Conservation (phyloP, 257 asterid genomes). For the Solanum neorickii region DNA sequence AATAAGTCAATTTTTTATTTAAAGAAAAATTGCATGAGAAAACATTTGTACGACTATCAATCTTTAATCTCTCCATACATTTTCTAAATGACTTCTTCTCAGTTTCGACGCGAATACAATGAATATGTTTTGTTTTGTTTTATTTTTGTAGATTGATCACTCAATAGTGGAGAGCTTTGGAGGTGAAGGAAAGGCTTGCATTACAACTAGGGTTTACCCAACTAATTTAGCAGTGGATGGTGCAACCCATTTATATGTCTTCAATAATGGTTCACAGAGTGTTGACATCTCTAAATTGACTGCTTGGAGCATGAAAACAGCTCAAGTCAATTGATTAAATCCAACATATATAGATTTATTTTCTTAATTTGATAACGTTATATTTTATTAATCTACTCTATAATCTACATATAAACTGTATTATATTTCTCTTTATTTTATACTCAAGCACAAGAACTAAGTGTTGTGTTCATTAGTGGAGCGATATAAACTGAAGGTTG, state of each 20-base stretch:
- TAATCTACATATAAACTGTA: background rate
- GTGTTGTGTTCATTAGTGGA: background rate
- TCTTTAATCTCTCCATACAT: background rate
- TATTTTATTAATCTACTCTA: background rate
- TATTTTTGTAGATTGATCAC: slow-evolving; percentile 11
- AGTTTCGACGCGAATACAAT: background rate
- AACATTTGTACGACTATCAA: background rate
- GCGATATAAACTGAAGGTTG: background rate
- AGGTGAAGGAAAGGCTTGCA: slow-evolving; percentile 18
- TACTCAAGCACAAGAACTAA: background rate
- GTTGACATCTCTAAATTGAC: slow-evolving; percentile 5
- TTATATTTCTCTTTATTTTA: background rate
- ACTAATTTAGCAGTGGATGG: slow-evolving; percentile 6
- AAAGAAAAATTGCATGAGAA: background rate
- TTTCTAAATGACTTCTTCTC: background rate
- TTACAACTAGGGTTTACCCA: slow-evolving; percentile 22
- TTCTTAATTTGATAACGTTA: background rate
- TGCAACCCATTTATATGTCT: slow-evolving; percentile 7
- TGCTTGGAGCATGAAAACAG: slow-evolving; percentile 23
- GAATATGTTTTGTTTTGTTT: background rate
- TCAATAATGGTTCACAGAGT: slow-evolving; percentile 6
- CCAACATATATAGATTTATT: background rate
- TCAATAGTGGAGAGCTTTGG: slow-evolving; percentile 28
- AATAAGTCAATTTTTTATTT: background rate
- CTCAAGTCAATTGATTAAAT: background rate